Conservation (phyloP, 257 asterid species). For the Fraxinus cuspidata region DNA sequence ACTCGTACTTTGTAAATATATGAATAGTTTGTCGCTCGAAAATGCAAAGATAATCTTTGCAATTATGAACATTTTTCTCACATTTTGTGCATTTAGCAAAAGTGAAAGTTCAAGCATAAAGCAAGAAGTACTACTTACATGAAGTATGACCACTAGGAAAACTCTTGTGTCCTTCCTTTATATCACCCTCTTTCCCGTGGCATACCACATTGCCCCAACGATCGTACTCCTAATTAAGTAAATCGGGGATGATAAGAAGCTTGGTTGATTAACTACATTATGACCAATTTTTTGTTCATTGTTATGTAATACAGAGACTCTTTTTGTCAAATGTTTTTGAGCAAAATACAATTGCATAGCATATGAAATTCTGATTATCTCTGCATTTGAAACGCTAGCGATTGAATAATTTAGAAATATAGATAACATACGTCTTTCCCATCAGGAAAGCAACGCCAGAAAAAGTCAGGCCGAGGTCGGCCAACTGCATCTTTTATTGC, state of each 20-base stretch:
- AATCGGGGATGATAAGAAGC: not conserved
- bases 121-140: conserved; percentile 41
- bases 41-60: too few species aligned
- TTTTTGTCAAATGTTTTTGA: not conserved
- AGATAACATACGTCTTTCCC: conserved; percentile 56
- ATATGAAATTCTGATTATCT: not conserved
- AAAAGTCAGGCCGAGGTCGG: conserved; percentile 82
- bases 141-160: conserved; percentile 90
- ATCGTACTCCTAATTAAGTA: conserved; percentile 50
- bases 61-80: not conserved
- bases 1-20: too few species aligned
- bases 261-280: not conserved
- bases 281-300: too few species aligned
- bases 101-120: conserved; percentile 1
- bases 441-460: conserved; percentile 95
- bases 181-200: conserved; percentile 62
- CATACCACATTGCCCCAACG: conserved; percentile 67
- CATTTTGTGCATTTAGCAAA: not conserved
- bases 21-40: not conserved
- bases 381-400: not conserved
- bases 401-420: not conserved
- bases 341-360: conserved; percentile 4
- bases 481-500: conserved; percentile 85
- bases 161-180: conserved; percentile 90
- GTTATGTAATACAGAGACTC: too few species aligned